Conservation (phyloP, 2,329 filamentous ascomycete species). For the Alternaria arbusti region DNA sequence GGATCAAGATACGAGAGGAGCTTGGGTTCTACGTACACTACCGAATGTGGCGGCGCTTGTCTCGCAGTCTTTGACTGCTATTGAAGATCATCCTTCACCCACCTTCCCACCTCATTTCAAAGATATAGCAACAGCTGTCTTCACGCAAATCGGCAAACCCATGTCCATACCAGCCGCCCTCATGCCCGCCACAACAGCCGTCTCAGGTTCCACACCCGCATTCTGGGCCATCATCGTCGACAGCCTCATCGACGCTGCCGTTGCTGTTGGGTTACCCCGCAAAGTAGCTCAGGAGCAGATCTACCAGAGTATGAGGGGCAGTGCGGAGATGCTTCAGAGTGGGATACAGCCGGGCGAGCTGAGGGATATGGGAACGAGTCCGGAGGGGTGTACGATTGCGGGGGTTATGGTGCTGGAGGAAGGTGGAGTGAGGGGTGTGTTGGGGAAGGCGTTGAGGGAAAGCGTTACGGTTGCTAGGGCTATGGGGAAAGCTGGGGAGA, state of each 20-base stretch:
- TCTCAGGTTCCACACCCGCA: constrained; percentile 40
- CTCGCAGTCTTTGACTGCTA: constrained; percentile 51
- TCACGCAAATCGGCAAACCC: constrained; percentile 31
- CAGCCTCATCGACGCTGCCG: constrained; percentile 39
- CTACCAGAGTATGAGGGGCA: constrained; percentile 42
- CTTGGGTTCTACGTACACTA: constrained; percentile 51
- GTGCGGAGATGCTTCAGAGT: constrained; percentile 37
- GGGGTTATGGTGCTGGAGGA: constrained; percentile 45
- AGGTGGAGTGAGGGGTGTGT: constrained; percentile 30
- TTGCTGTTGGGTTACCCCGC: constrained; percentile 37
- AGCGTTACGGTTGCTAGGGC: constrained; percentile 55
- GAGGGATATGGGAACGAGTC: constrained; percentile 39
- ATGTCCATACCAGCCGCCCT: constrained; percentile 25
- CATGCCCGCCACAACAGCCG: constrained; percentile 39
- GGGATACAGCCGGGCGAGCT: constrained; percentile 36
- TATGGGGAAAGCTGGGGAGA: constrained; percentile 43
- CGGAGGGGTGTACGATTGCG: constrained; percentile 44
- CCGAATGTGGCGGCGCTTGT: constrained; percentile 56
- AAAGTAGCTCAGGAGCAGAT: constrained; percentile 35
- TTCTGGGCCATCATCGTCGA: constrained; percentile 43
- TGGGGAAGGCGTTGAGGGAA: constrained; percentile 53
- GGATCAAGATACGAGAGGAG: too few species aligned
- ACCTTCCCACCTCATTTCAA: constrained; percentile 22
- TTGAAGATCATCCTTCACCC: constrained; percentile 29
- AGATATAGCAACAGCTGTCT: constrained; percentile 27